phyloP scores from a whole-genome alignment of 2,329 filamentous ascomycete species.

The Atkinsonella texensis region DNA sequence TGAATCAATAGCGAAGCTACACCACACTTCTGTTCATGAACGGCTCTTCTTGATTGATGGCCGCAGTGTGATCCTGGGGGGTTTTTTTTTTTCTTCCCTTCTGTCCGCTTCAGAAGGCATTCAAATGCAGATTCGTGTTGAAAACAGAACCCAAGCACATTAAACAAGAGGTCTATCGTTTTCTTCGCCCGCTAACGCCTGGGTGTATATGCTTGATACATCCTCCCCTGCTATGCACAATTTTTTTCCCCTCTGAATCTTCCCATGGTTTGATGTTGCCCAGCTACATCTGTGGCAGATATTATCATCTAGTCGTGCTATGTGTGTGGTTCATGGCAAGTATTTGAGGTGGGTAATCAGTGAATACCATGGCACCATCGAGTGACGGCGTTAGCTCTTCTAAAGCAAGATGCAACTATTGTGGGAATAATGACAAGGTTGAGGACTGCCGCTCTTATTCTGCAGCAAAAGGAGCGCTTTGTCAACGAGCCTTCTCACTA shows the following conservation, averaged over 20 bases:
- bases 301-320: background rate
- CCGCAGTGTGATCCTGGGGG: background rate
- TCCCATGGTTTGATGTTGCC: background rate
- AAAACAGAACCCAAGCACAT: conserved; percentile 1
- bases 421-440: background rate
- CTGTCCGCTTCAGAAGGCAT: background rate
- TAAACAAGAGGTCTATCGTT: conserved; percentile 6
- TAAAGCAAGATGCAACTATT: background rate
- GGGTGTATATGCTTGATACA: conserved; percentile 6
- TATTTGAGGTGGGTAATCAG: background rate
- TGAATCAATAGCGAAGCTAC: background rate
- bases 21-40: background rate
- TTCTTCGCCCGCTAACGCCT: conserved; percentile 7
- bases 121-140: background rate
- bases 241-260: too few species aligned
- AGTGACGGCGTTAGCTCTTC: background rate
- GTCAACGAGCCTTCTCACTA: conserved; percentile 8
- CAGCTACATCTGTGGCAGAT: background rate
- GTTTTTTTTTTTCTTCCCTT: background rate
- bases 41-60: background rate
- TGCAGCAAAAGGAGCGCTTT: background rate
- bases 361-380: background rate
- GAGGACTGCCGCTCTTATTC: background rate
- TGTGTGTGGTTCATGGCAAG: background rate
- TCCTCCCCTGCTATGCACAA: conserved; percentile 2